phyloP scores from a whole-genome alignment of 2,329 filamentous ascomycete genomes.

The Fusarium succisae region DNA sequence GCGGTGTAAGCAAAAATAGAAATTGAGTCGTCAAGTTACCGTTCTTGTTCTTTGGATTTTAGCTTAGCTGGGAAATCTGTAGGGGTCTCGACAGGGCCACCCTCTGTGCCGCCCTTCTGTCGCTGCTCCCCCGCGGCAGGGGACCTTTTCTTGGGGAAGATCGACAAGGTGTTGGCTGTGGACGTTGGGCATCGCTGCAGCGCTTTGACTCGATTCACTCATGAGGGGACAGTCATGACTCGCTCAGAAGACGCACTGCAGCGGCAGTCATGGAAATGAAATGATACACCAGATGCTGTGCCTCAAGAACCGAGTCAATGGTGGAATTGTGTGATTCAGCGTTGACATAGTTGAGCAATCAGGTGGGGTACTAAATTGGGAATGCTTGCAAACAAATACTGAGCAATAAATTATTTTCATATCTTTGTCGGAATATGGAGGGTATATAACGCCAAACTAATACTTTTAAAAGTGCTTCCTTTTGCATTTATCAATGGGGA shows the following conservation, averaged over 20 bases:
- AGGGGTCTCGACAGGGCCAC: not conserved
- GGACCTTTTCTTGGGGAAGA: not conserved
- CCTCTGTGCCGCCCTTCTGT: not conserved
- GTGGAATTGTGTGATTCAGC: too few relatives aligned
- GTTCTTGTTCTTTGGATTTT: not conserved
- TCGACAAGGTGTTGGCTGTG: not conserved
- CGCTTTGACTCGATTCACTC: not conserved
- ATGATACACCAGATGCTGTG: not conserved
- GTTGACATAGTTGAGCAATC: fast-evolving
- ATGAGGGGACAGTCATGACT: not conserved
- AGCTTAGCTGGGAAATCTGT: not conserved
- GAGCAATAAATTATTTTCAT: fast-evolving
- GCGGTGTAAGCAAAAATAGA: not conserved
- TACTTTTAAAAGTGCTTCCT: fast-evolving
- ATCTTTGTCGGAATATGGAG: not conserved
- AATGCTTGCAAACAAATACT: fast-evolving
- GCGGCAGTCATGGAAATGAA: too few relatives aligned
- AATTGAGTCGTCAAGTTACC: not conserved
- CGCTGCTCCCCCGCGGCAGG: too few relatives aligned
- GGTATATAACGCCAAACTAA: fast-evolving
- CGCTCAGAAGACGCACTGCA: not conserved
- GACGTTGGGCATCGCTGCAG: not conserved
- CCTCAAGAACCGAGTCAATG: too few relatives aligned
- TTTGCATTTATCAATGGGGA: fast-evolving
- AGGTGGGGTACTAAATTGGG: fast-evolving